Evolutionary conservation across 805 yeast genomes (phyloP).

Genomic region (Naumovozyma castellii): DNA sequence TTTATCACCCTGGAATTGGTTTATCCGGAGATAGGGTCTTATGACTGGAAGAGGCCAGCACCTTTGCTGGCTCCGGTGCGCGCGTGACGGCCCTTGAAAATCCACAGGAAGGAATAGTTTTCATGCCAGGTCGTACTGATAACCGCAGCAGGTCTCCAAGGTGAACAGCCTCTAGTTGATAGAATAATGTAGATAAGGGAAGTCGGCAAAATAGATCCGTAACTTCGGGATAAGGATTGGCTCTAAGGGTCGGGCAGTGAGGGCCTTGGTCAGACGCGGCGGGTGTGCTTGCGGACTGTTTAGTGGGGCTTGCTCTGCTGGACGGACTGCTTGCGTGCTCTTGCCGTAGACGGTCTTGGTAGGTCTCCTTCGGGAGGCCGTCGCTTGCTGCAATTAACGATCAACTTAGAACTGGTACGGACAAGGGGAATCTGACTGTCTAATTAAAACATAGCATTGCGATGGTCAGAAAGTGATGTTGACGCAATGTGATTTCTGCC

Average conservation of each 20-base stretch:
- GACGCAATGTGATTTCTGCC: constrained; percentile 39
- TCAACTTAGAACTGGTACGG: constrained; percentile 26
- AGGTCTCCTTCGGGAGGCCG: constrained; percentile 24
- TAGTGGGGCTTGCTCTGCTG: constrained; percentile 20
- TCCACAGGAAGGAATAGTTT: constrained; percentile 34
- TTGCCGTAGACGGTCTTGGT: constrained; percentile 24
- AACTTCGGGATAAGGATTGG: constrained; percentile 38
- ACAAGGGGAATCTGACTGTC: constrained; percentile 37
- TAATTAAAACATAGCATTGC: constrained; percentile 38
- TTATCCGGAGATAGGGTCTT: constrained; percentile 35
- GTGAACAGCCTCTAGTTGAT: constrained; percentile 39
- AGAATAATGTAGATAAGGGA: constrained; percentile 37
- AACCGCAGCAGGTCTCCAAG: constrained; percentile 40
- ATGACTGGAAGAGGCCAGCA: constrained; percentile 34
- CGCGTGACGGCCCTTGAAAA: constrained; percentile 35
- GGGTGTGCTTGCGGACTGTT: constrained; percentile 25
- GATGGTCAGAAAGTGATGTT: constrained; percentile 38
- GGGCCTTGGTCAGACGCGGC: constrained; percentile 31
- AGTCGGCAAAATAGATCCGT: constrained; percentile 38
- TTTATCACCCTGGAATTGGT: constrained; percentile 35
- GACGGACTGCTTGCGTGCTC: constrained; percentile 23
- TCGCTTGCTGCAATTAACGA: constrained; percentile 26
- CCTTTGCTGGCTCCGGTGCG: constrained; percentile 34
- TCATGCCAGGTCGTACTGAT: constrained; percentile 37
- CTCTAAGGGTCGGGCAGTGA: constrained; percentile 35